These are phyloP conservation scores for Penicillium salamii DNA, from an alignment of 495 filamentous ascomycete genomes.

Conservation along the genomic window DNA sequence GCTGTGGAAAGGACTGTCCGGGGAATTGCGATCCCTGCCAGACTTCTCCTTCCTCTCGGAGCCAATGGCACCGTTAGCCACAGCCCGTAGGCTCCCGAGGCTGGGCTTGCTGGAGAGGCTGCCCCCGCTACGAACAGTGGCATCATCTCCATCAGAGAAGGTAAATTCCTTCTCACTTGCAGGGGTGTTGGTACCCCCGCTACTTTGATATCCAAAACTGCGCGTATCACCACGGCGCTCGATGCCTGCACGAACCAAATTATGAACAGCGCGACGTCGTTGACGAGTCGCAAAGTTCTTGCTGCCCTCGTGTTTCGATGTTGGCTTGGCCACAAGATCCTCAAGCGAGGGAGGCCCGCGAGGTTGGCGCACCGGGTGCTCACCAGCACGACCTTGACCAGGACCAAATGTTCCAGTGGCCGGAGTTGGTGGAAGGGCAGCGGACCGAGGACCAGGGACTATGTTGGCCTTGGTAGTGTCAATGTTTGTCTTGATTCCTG, in stretches of 20 bases:
- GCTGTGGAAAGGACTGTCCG: constrained; percentile 41
- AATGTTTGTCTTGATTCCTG: constrained; percentile 55
- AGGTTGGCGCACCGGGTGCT: constrained; percentile 92
- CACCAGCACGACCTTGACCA: constrained; percentile 86
- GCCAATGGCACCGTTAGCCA: constrained; percentile 78
- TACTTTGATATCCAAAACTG: constrained; percentile 56
- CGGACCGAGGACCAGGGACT: constrained; percentile 67
- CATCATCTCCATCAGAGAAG: constrained; percentile 82
- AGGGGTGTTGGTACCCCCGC: constrained; percentile 78
- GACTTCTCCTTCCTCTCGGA: constrained; percentile 69
- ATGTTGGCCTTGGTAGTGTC: constrained; percentile 57
- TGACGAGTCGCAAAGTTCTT: constrained; percentile 97
- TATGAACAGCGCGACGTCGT: constrained; percentile 86
- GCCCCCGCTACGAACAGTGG: constrained; percentile 75
- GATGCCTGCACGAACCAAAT: constrained; percentile 83
- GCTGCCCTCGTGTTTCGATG: constrained; percentile 91
- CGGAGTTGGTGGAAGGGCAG: constrained; percentile 75
- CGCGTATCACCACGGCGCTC: constrained; percentile 72
- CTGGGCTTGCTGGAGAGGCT: constrained; percentile 77
- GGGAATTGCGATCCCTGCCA: constrained; percentile 58
- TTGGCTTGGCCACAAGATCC: constrained; percentile 86
- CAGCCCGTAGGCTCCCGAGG: constrained; percentile 75
- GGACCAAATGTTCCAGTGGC: constrained; percentile 87
- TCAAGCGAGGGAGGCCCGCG: constrained; percentile 90
- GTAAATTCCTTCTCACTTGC: constrained; percentile 82